A percentile compares a stretch with the other conserved stretches of the same genome.
Evolutionary conservation across 2,329 filamentous ascomycete species (phyloP).

Genomic region (Apiospora saccharicola): DNA sequence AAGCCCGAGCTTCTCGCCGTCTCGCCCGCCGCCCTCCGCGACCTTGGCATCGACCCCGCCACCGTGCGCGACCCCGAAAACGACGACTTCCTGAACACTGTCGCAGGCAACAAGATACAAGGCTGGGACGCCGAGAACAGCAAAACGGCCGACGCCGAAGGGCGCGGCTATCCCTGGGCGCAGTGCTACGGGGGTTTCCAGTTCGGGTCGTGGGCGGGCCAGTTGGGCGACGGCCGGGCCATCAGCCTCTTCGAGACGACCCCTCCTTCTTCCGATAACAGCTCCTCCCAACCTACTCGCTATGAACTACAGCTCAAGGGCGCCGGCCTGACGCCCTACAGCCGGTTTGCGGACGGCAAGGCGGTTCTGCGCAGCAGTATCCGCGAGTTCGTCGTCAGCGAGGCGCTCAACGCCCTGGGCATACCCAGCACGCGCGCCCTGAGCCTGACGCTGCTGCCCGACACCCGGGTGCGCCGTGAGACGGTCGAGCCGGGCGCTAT

Average conservation of each 20-base stretch:
- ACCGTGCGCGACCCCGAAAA: constrained; percentile 60
- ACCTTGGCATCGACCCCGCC: constrained; percentile 76
- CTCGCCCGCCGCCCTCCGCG: constrained; percentile 78
- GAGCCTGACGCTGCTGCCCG: constrained; percentile 78
- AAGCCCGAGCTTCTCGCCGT: constrained; percentile 83
- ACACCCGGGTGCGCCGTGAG: constrained; percentile 78
- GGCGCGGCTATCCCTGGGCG: constrained; percentile 91
- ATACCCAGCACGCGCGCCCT: constrained; percentile 90
- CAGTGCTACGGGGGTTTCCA: constrained; percentile 93
- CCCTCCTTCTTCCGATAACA: constrained; percentile 60
- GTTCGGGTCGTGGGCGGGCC: constrained; percentile 91
- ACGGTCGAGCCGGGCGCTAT: constrained; percentile 88
- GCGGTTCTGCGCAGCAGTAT: constrained; percentile 93
- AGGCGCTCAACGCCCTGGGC: constrained; percentile 82
- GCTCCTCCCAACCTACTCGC: constrained; percentile 48
- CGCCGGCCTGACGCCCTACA: constrained; percentile 92
- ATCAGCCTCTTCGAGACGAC: constrained; percentile 93
- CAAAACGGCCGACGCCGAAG: constrained; percentile 46
- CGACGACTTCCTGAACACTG: constrained; percentile 74
- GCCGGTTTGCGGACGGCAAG: constrained; percentile 93
- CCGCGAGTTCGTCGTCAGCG: constrained; percentile 91
- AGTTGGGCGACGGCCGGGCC: constrained; percentile 91
- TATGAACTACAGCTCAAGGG: constrained; percentile 97
- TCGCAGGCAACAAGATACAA: constrained; percentile 83
- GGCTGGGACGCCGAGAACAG: constrained; percentile 75